Evolutionary conservation across 768 basidiomycete species (phyloP).

Genomic region (Aureoboletus auriporus): DNA sequence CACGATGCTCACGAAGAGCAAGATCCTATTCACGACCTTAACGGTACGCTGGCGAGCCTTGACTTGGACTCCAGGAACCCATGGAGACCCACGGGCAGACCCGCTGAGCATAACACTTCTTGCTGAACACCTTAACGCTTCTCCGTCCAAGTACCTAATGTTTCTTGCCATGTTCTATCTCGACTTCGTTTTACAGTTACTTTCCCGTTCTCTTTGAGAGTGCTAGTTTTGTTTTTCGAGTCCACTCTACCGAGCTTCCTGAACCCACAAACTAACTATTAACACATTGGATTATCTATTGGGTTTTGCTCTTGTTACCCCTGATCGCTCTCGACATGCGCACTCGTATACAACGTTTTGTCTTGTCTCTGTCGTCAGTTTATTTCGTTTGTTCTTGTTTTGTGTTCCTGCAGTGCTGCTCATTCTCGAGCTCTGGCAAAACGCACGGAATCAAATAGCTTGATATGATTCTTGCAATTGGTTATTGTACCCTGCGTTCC

Average conservation of each 20-base stretch:
- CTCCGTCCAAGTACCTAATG: constrained; percentile 5
- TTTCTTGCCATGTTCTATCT: constrained; percentile 10
- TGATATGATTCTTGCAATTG: constrained; percentile 5
- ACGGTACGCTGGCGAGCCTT: constrained; percentile 72
- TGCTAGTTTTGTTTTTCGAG: constrained; percentile 15
- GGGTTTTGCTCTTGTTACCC: constrained; percentile 33
- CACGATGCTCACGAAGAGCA: constrained; percentile 36
- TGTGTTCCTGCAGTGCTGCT: constrained; percentile 17
- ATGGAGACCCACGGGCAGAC: constrained; percentile 29
- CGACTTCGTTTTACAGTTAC: constrained; percentile 23
- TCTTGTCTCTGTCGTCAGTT: constrained; percentile 25
- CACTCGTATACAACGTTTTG: constrained; percentile 33
- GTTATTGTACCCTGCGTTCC: constrained; percentile 2
- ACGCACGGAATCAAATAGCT: constrained; percentile 9
- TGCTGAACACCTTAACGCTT: constrained; percentile 15
- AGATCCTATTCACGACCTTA: constrained; percentile 63
- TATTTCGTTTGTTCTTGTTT: constrained; percentile 30
- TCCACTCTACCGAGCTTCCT: constrained; percentile 13
- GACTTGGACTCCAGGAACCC: constrained; percentile 48
- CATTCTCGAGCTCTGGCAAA: constrained; percentile 1
- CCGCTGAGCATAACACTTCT: constrained; percentile 16
- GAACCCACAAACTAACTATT: constrained; percentile 25
- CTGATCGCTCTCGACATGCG: constrained; percentile 36
- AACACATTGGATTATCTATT: constrained; percentile 30
- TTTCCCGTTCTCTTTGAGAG: constrained; percentile 10